phyloP scores from a whole-genome alignment of 2,329 filamentous ascomycete species.

The Lecanicillium sp. region DNA sequence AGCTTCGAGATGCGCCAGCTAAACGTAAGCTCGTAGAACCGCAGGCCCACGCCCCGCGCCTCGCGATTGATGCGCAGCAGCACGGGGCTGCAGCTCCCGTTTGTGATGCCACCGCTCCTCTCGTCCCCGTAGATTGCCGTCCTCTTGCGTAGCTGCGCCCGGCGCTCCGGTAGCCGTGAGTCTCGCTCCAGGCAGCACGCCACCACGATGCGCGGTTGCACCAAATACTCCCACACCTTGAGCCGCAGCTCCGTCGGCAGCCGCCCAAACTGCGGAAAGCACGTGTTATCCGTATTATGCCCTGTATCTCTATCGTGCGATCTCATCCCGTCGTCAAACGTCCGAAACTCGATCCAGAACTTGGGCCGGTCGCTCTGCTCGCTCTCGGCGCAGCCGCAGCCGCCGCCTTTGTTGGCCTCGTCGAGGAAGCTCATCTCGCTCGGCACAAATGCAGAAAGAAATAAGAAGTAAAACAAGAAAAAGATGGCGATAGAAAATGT shows the following conservation, averaged over 20 bases:
- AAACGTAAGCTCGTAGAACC: slow-evolving; percentile 41
- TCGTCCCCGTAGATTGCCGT: slow-evolving; percentile 15
- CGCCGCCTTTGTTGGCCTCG: neutral
- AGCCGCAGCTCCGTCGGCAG: slow-evolving; percentile 44
- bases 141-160: slow-evolving; percentile 22
- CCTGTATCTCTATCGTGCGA: no score
- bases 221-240: slow-evolving; percentile 39
- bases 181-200: slow-evolving; percentile 36
- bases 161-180: slow-evolving; percentile 23
- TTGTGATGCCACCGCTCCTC: slow-evolving; percentile 14
- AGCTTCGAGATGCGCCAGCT: slow-evolving; percentile 40
- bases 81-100: slow-evolving; percentile 25
- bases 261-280: slow-evolving; percentile 32
- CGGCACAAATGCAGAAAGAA: neutral
- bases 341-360: slow-evolving; percentile 42
- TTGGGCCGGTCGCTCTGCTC: slow-evolving; percentile 23
- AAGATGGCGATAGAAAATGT: neutral
- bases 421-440: slow-evolving; percentile 7
- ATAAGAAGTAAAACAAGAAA: neutral
- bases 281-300: slow-evolving; percentile 12
- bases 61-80: slow-evolving; percentile 41
- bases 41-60: slow-evolving; percentile 34
- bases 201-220: slow-evolving; percentile 40
- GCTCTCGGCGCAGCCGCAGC: neutral
- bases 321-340: slow-evolving; percentile 36